Conservation (phyloP, 768 basidiomycete species). For the Chalciporus chontae region DNA sequence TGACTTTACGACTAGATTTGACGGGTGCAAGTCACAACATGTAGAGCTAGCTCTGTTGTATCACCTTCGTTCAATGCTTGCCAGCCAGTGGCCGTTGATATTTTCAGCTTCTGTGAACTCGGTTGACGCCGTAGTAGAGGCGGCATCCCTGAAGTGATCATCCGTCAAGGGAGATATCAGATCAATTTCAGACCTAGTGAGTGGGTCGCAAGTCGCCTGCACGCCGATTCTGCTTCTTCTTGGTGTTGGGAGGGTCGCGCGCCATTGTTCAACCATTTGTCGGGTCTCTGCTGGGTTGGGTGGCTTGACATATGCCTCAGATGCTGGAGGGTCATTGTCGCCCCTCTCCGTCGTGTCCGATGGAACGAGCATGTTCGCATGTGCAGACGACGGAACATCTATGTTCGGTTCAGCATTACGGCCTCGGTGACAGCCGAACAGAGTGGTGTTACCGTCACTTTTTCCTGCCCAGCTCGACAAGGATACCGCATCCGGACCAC, state of each 20-base stretch:
- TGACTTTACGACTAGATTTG: neutral
- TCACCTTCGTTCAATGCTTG: conserved; percentile 23
- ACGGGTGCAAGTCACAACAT: neutral
- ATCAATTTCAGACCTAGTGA: conserved; percentile 7
- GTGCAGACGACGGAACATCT: conserved; percentile 27
- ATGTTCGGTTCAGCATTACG: neutral
- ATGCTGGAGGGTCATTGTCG: conserved; percentile 4
- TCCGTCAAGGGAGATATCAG: conserved; percentile 17
- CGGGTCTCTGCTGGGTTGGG: conserved; percentile 23
- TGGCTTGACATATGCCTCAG: conserved; percentile 19
- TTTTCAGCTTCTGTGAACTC: conserved; percentile 31
- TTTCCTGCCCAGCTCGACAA: conserved; percentile 30
- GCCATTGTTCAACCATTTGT: conserved; percentile 32
- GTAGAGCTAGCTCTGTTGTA: neutral
- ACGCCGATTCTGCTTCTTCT: conserved; percentile 11
- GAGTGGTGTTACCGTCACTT: conserved; percentile 24
- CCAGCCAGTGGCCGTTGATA: conserved; percentile 32
- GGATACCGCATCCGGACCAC: conserved; percentile 20
- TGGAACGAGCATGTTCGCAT: conserved; percentile 7
- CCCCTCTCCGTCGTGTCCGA: conserved; percentile 22
- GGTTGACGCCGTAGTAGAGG: conserved; percentile 29
- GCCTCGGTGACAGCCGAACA: neutral
- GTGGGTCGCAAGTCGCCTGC: conserved; percentile 4
- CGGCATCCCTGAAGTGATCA: conserved; percentile 23
- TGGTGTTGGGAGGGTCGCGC: conserved; percentile 23